Percentiles rank a stretch among this genome's conserved stretches.
Evolutionary conservation across 225 moss, liverwort and hornwort species (phyloP).

Genomic region (Rhytidiadelphus loreus): DNA sequence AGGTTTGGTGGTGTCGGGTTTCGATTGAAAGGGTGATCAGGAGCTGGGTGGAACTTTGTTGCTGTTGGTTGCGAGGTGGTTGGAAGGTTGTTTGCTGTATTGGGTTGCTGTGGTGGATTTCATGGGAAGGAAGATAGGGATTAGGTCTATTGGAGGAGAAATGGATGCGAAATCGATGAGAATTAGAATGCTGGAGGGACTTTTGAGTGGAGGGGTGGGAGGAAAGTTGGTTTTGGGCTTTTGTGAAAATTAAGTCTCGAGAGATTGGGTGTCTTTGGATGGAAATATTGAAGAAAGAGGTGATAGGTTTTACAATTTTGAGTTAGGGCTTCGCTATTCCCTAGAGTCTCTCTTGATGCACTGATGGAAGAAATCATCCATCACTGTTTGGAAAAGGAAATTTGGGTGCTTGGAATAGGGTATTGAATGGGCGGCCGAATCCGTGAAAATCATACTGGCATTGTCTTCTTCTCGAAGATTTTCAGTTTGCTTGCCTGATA

Average conservation of each 20-base stretch:
- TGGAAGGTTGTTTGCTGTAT: background rate
- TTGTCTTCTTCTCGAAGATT: background rate
- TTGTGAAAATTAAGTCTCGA: background rate
- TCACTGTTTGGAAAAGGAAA: background rate
- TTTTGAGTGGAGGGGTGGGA: background rate
- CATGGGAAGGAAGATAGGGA: background rate
- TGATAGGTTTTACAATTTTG: background rate
- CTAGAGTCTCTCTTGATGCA: background rate
- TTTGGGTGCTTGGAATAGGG: background rate
- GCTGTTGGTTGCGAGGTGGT: background rate
- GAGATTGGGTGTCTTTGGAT: background rate
- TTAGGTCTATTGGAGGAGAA: background rate
- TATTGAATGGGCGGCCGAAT: background rate
- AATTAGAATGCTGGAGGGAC: background rate
- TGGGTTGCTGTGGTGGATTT: background rate
- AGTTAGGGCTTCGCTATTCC: background rate
- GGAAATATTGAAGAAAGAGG: background rate
- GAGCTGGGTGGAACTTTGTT: background rate
- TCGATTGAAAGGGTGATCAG: background rate
- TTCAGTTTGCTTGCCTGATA: background rate
- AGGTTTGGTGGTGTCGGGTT: background rate
- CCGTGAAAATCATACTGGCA: background rate
- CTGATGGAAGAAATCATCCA: background rate
- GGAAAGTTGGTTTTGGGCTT: background rate
- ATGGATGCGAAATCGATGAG: background rate